Conservation (phyloP, 495 filamentous ascomycete species). For the Aspergillus affinis region DNA sequence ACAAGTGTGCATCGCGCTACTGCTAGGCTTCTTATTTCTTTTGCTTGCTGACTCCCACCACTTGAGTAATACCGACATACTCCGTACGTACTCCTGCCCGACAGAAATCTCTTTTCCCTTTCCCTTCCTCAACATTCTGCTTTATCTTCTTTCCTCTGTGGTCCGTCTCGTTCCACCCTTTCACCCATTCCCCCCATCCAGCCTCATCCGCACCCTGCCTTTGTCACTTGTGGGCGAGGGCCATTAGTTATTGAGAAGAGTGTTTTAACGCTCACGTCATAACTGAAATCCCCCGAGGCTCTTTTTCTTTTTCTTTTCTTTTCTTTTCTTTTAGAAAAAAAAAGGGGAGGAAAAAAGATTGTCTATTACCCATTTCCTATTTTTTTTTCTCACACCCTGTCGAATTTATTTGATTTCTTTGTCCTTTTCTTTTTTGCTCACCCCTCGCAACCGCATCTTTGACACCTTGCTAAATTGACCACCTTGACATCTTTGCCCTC, state of each 20-base stretch:
- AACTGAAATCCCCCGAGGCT: conserved; percentile 30
- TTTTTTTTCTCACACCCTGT: conserved; percentile 16
- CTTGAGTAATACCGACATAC: conserved; percentile 13
- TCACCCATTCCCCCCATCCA: not conserved
- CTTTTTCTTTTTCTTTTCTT: conserved; percentile 20
- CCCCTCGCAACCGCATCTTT: conserved; percentile 23
- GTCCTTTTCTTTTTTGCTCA: conserved; percentile 21
- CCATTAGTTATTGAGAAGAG: not conserved
- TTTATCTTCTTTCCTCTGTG: not conserved
- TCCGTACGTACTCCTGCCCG: conserved; percentile 7
- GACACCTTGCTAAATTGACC: conserved; percentile 32
- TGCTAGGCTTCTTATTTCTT: conserved; percentile 17
- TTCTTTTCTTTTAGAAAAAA: conserved; percentile 9
- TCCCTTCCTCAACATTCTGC: conserved; percentile 7
- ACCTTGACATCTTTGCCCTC: conserved; percentile 18
- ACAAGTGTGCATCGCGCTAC: conserved; percentile 20
- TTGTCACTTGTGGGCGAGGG: not conserved
- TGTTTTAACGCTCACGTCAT: conserved; percentile 44
- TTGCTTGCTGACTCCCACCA: conserved; percentile 19
- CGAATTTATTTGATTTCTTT: conserved; percentile 14
- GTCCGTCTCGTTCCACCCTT: not conserved
- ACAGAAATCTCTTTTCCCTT: conserved; percentile 6
- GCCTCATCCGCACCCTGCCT: not conserved
- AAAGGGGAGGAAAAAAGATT: not conserved
- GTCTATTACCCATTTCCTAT: conserved; percentile 13